These are phyloP conservation scores for Dipteronia sinensis DNA, from an alignment of 345 rosid species.

Conservation along the genomic window DNA sequence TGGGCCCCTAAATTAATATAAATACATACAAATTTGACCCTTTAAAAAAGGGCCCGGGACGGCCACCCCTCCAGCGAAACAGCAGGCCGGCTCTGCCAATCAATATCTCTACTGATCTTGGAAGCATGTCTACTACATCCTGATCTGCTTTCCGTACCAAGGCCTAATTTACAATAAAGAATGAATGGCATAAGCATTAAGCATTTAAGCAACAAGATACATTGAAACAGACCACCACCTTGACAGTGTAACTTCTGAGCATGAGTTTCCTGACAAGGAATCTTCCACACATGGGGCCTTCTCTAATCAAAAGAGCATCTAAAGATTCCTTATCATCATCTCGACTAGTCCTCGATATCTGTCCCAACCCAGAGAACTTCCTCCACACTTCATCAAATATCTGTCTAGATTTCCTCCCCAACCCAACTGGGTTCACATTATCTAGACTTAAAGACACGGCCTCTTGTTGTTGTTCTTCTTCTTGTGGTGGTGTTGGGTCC, in stretches of 20 bases:
- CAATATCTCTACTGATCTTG: conserved; percentile 85
- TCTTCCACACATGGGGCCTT: conserved; percentile 98
- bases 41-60: no score
- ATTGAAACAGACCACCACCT: conserved; percentile 46
- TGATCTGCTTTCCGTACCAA: conserved; percentile 72
- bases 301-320: conserved; percentile 68
- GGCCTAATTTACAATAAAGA: no score
- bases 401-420: conserved; percentile 86
- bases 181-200: no score
- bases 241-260: conserved; percentile 92
- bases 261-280: conserved; percentile 91
- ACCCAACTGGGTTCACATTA: conserved; percentile 86
- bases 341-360: conserved; percentile 82
- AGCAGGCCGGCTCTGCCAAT: no score
- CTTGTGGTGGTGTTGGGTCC: conserved; percentile 4
- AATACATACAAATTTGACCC: no score
- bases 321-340: conserved; percentile 64
- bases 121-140: conserved; percentile 73
- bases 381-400: conserved; percentile 94
- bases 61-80: no score
- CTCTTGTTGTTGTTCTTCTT: conserved; percentile 30
- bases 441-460: conserved; percentile 54
- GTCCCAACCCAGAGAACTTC: conserved; percentile 92
- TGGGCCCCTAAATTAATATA: no score
- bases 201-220: no score